Conservation (phyloP, 73 alveolate species). For the Symbiodinium natans region DNA sequence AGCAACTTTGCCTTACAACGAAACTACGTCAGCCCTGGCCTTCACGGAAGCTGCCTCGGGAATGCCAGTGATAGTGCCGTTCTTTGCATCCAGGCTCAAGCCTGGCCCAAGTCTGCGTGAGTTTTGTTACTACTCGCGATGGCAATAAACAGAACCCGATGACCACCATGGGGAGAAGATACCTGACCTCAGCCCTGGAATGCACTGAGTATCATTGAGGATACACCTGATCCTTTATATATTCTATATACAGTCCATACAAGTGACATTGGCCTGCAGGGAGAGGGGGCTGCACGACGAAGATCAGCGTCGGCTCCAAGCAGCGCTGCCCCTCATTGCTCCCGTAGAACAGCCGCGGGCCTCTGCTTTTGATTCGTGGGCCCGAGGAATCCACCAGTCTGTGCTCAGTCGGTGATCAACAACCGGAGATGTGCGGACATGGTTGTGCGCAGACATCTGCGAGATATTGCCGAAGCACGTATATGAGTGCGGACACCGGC, state of each 20-base stretch:
- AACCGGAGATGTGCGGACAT: no score
- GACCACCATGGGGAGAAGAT: not conserved
- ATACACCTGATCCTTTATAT: not conserved
- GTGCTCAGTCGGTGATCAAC: no score
- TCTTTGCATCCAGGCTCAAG: slow-evolving; percentile 64
- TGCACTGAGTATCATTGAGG: not conserved
- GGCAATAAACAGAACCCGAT: not conserved
- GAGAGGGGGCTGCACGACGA: slow-evolving; percentile 76
- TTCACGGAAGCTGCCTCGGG: slow-evolving; percentile 18
- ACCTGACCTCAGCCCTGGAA: not conserved
- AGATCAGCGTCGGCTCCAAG: slow-evolving; percentile 82
- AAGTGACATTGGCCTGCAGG: slow-evolving; percentile 35
- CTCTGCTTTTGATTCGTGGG: slow-evolving; percentile 1
- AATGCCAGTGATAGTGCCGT: slow-evolving; percentile 62
- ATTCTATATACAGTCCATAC: not conserved
- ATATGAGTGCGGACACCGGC: slow-evolving; percentile 70
- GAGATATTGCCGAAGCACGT: not conserved
- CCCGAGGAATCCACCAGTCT: no score
- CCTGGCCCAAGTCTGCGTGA: not conserved
- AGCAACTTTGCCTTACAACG: no score
- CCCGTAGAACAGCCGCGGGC: slow-evolving; percentile 58
- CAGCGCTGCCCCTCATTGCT: slow-evolving; percentile 88
- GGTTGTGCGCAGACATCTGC: no score
- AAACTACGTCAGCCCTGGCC: no score
- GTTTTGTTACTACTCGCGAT: not conserved